A percentile compares a stretch with the other conserved stretches of the same genome.
Conservation (phyloP, 768 basidiomycete genomes). For the Lactarius sp. region DNA sequence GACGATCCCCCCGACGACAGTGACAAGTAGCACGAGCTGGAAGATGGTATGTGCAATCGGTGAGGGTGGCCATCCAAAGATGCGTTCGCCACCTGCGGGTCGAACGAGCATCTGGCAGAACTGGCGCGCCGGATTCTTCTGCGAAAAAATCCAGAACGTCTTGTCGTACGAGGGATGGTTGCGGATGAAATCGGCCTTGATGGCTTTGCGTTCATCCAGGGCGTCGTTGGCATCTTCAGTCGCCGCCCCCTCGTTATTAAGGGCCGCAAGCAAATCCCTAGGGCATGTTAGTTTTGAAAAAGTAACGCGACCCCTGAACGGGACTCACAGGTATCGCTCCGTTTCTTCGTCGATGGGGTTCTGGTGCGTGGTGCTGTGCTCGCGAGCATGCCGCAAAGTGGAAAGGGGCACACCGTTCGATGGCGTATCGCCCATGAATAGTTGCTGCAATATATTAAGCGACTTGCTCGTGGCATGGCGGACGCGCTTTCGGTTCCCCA, state of each 20-base stretch:
- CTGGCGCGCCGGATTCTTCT: slow-evolving; percentile 65
- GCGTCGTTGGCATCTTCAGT: slow-evolving; percentile 57
- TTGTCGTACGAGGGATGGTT: slow-evolving; percentile 88
- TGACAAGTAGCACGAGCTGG: slow-evolving; percentile 64
- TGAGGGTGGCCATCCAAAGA: slow-evolving; percentile 72
- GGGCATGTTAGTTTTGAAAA: not conserved
- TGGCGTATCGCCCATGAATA: slow-evolving; percentile 55
- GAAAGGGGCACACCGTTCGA: slow-evolving; percentile 55
- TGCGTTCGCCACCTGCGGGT: slow-evolving; percentile 80
- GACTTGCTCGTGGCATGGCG: slow-evolving; percentile 54
- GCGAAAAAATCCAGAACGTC: slow-evolving; percentile 84
- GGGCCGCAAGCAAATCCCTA: slow-evolving; percentile 65
- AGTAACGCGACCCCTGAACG: not conserved
- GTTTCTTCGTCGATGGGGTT: slow-evolving; percentile 51
- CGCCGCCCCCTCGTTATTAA: slow-evolving; percentile 49
- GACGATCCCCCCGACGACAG: slow-evolving; percentile 77
- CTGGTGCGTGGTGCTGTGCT: slow-evolving; percentile 31
- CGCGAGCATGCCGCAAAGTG: slow-evolving; percentile 41
- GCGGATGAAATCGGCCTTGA: slow-evolving; percentile 81
- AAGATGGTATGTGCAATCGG: slow-evolving; percentile 64
- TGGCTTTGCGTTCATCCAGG: slow-evolving; percentile 63
- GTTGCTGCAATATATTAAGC: slow-evolving; percentile 53
- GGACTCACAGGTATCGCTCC: slow-evolving; percentile 68
- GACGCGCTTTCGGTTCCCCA: slow-evolving; percentile 32
- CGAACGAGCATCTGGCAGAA: slow-evolving; percentile 79